Evolutionary conservation across 139 green algal species (phyloP).

Genomic region (Chlamydomonas applanata): DNA sequence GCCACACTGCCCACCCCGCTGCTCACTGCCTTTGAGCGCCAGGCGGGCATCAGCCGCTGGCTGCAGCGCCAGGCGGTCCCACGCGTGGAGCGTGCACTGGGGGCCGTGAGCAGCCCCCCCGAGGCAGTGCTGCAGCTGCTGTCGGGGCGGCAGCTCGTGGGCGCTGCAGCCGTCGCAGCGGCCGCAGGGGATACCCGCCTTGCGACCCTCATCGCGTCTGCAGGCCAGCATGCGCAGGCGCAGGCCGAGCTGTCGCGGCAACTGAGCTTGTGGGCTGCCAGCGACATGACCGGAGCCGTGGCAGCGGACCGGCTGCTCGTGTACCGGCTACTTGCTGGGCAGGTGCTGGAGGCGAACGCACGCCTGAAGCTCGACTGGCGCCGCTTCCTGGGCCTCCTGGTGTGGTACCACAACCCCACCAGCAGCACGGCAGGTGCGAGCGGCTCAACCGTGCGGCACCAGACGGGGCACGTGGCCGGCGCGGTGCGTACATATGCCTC

Average conservation of each 20-base stretch:
- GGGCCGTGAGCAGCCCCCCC: neutral
- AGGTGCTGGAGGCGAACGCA: conserved; percentile 43
- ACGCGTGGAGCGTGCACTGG: conserved; percentile 19
- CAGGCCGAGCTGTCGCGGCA: conserved; percentile 52
- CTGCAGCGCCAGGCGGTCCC: conserved; percentile 35
- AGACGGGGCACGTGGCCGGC: neutral
- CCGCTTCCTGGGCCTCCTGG: conserved; percentile 68
- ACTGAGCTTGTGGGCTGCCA: conserved; percentile 57
- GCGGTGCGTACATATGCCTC: conserved; percentile 2
- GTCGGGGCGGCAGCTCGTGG: conserved; percentile 51
- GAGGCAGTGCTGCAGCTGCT: conserved; percentile 61
- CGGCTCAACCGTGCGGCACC: neutral
- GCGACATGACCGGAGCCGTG: conserved; percentile 43
- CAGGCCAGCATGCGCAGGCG: conserved; percentile 12
- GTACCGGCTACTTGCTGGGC: conserved; percentile 70
- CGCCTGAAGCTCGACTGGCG: conserved; percentile 75
- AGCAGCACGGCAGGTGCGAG: neutral
- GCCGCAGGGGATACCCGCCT: conserved; percentile 68
- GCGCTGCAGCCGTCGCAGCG: conserved; percentile 53
- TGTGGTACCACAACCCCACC: conserved; percentile 31
- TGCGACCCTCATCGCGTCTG: conserved; percentile 68
- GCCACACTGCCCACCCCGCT: neutral
- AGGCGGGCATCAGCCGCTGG: conserved; percentile 31
- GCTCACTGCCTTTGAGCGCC: conserved; percentile 25
- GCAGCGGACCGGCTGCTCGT: conserved; percentile 35